Evolutionary conservation across 2,329 filamentous ascomycete species (phyloP).

Genomic region (Fusarium poae): DNA sequence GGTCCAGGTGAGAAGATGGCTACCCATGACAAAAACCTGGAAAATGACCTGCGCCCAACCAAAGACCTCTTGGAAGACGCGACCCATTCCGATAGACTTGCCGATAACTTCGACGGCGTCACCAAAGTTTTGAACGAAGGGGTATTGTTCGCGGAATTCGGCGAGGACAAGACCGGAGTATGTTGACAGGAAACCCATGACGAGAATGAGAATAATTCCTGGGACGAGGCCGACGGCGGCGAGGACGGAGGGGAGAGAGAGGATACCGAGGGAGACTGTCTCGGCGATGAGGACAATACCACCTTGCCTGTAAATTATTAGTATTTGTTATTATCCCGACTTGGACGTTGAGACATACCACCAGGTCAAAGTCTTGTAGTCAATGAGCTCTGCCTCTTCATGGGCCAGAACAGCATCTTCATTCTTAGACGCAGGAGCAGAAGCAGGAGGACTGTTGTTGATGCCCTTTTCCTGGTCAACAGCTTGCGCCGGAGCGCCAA

Average conservation of each 20-base stretch:
- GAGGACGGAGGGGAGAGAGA: conserved; percentile 82
- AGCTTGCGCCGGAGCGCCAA: conserved; percentile 4
- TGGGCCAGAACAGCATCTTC: conserved; percentile 15
- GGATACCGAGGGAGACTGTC: conserved; percentile 64
- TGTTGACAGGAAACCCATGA: conserved; percentile 75
- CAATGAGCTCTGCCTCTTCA: conserved; percentile 48
- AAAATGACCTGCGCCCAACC: conserved; percentile 71
- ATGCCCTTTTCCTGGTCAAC: conserved; percentile 26
- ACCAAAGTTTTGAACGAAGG: conserved; percentile 75
- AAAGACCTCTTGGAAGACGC: conserved; percentile 69
- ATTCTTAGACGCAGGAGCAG: accelerated
- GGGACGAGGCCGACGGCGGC: conserved; percentile 78
- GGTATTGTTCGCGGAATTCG: conserved; percentile 78
- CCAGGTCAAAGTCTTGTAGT: conserved; percentile 57
- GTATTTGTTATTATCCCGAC: accelerated
- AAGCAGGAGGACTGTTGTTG: background rate
- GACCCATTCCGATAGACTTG: conserved; percentile 61
- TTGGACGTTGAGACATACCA: conserved; percentile 49
- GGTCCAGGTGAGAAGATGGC: conserved; percentile 76
- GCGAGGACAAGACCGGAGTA: conserved; percentile 68
- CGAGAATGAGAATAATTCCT: conserved; percentile 78
- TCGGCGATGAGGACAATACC: conserved; percentile 60
- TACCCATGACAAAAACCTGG: conserved; percentile 76
- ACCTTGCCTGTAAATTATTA: conserved; percentile 55
- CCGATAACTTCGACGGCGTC: conserved; percentile 73